Evolutionary conservation across 2,329 filamentous ascomycete species (phyloP).

Genomic region (Karstenula rhodostoma): DNA sequence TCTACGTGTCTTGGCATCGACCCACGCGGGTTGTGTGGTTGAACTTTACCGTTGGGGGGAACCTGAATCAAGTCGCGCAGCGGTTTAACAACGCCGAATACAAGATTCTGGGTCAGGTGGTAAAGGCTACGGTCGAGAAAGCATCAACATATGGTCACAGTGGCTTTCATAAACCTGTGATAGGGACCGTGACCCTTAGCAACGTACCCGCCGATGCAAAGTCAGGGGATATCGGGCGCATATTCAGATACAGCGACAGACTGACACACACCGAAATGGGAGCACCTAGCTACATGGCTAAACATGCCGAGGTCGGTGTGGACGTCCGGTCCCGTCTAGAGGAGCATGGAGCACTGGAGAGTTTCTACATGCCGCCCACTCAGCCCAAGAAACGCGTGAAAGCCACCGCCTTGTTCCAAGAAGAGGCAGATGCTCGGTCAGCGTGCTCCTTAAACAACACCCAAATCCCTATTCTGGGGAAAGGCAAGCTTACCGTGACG

Average conservation of each 20-base stretch:
- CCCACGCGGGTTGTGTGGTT: conserved; percentile 17
- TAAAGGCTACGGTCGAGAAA: conserved; percentile 6
- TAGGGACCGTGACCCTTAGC: conserved; percentile 16
- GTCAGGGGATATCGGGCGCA: conserved; percentile 4
- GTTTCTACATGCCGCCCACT: conserved; percentile 16
- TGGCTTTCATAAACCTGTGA: conserved; percentile 9
- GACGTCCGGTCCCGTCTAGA: conserved; percentile 19
- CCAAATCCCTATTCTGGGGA: conserved; percentile 40
- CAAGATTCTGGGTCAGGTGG: conserved; percentile 11
- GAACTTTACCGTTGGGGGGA: conserved; percentile 15
- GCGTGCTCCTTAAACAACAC: conserved; percentile 41
- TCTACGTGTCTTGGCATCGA: conserved; percentile 21
- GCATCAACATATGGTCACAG: background rate
- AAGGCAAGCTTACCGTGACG: conserved; percentile 48
- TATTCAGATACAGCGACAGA: conserved; percentile 4
- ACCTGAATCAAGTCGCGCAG: conserved; percentile 7
- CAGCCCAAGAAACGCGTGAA: conserved; percentile 36
- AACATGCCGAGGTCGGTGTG: conserved; percentile 20
- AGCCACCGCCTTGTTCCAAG: conserved; percentile 50
- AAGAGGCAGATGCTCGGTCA: conserved; percentile 49
- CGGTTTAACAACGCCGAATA: conserved; percentile 11
- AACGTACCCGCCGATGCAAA: conserved; percentile 8
- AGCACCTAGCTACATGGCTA: conserved; percentile 14
- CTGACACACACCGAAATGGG: conserved; percentile 18
- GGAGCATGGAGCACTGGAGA: conserved; percentile 17